Base-by-base conservation (phyloP, 371 early-diverging fungal genomes). In the Scutellospora calospora region DNA sequence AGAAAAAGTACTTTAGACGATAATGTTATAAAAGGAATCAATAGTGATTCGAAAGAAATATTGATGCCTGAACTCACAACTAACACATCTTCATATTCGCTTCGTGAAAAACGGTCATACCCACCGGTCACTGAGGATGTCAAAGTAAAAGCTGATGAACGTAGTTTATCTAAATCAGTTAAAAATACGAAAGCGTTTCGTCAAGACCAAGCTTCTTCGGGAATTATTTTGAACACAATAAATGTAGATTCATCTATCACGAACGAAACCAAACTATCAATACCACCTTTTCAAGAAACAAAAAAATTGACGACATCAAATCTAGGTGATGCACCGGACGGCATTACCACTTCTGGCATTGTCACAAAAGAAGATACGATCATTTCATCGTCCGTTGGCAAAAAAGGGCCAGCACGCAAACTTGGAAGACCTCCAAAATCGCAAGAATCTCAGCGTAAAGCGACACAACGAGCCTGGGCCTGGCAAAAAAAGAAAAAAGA, bases 401-500 rank as follows among this genome's bases (percentile, higher is more conserved):
- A 69, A 41, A 12, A n/a, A 16, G 69, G 69, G 5, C 27, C 69
- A 11, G 27, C 41, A 72, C 72, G 31, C n/a, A 72, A 72, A 12
- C 72, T 72, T 52, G 72, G 72, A 51, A 45, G 72, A 27, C 72
- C 72, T 18, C 72, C 72, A 31, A 72, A 72, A 52, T 51, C 12
- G 29, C 49, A 72, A 72, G 52, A 49, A 16, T 6, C 41, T 35
- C 69, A 66, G 9, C 66, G 41, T 22, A 69, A 16, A 3, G 52
- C 18, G 6, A 3, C 9, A 1, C 72, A 49, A 72, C 27, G 52
- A 29, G 29, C 1, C n/a, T 72, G 25, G 49, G 52, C 25, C 25
- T 72, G 52, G 49, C 60, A 59, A 20, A 76, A 76, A 62, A 66
- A 78, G 66, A 62, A 66, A 49, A 78, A 62, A 52, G 66, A 78